A percentile compares a stretch with the other conserved stretches of the same genome.
Evolutionary conservation across 768 basidiomycete species (phyloP).

Genomic region (Termitomyces sp.): DNA sequence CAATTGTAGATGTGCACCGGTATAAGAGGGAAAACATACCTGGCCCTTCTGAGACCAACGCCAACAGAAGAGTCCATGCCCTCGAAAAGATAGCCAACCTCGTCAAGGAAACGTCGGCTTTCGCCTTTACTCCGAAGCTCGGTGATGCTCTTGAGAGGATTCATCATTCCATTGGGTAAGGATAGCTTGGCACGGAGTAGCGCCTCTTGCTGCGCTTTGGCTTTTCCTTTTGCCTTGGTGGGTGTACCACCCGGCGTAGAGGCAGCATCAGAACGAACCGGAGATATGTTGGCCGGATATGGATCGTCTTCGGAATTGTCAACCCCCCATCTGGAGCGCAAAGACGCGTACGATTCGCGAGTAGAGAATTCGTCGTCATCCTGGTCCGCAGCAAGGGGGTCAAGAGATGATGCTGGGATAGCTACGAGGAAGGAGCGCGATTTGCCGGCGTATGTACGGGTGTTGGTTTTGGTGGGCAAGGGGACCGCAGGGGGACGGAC

Average conservation of each 20-base stretch:
- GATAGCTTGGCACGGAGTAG: slow-evolving; percentile 12
- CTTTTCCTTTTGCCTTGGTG: slow-evolving; percentile 34
- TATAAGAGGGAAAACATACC: slow-evolving; percentile 34
- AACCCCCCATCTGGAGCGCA: slow-evolving; percentile 78
- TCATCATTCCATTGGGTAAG: slow-evolving; percentile 59
- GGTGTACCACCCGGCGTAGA: slow-evolving; percentile 36
- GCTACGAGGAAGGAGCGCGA: slow-evolving; percentile 79
- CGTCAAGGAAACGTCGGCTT: slow-evolving; percentile 74
- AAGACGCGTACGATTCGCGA: slow-evolving; percentile 72
- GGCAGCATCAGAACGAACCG: slow-evolving; percentile 27
- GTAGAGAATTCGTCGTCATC: slow-evolving; percentile 46
- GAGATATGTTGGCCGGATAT: slow-evolving; percentile 29
- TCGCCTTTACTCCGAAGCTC: slow-evolving; percentile 81
- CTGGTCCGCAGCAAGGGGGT: slow-evolving; percentile 22
- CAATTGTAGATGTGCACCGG: neutral
- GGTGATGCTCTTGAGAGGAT: slow-evolving; percentile 75
- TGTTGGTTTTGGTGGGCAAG: slow-evolving; percentile 25
- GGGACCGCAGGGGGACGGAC: slow-evolving; percentile 23
- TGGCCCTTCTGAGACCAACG: slow-evolving; percentile 60
- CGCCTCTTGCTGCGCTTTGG: slow-evolving; percentile 25
- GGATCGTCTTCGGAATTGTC: slow-evolving; percentile 77
- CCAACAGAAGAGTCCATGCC: slow-evolving; percentile 56
- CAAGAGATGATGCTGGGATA: slow-evolving; percentile 37
- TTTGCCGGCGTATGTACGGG: slow-evolving; percentile 69
- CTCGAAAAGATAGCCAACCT: slow-evolving; percentile 83